Evolutionary conservation across 495 filamentous ascomycete species (phyloP).

Genomic region (Choiromyces venosus): DNA sequence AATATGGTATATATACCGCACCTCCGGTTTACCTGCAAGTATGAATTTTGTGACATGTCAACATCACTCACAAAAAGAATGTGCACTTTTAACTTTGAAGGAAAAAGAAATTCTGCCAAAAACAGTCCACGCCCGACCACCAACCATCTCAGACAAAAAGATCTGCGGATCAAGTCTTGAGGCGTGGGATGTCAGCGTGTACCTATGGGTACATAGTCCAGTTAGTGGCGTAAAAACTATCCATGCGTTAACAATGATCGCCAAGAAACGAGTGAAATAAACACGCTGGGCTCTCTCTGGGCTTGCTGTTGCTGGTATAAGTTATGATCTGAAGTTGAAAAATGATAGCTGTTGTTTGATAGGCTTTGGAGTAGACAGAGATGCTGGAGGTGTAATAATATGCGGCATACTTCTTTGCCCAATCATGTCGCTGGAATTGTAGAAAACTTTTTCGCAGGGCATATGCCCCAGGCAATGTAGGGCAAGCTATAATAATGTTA

Average conservation of each 20-base stretch:
- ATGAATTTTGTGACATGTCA: not conserved
- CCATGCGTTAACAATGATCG: not conserved
- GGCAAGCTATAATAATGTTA: not conserved
- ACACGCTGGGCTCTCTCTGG: not conserved
- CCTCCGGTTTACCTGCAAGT: not conserved
- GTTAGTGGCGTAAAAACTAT: too few species aligned
- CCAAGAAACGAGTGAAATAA: not conserved
- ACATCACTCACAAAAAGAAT: not conserved
- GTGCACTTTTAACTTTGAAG: not conserved
- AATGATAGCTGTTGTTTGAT: not conserved
- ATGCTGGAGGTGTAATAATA: not conserved
- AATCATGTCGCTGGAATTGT: not conserved
- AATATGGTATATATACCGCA: not conserved
- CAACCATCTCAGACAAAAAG: not conserved
- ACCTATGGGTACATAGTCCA: not conserved
- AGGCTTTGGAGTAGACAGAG: not conserved
- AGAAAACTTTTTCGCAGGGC: not conserved
- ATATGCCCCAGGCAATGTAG: not conserved
- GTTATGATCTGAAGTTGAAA: not conserved
- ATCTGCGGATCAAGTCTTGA: not conserved
- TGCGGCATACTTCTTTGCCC: not conserved
- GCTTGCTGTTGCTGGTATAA: not conserved
- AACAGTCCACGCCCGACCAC: not conserved
- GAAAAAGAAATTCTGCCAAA: not conserved
- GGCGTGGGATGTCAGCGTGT: not conserved